These are phyloP conservation scores for Pseudogymnoascus sp. DNA, from an alignment of 2,329 filamentous ascomycete genomes.

Conservation along the genomic window DNA sequence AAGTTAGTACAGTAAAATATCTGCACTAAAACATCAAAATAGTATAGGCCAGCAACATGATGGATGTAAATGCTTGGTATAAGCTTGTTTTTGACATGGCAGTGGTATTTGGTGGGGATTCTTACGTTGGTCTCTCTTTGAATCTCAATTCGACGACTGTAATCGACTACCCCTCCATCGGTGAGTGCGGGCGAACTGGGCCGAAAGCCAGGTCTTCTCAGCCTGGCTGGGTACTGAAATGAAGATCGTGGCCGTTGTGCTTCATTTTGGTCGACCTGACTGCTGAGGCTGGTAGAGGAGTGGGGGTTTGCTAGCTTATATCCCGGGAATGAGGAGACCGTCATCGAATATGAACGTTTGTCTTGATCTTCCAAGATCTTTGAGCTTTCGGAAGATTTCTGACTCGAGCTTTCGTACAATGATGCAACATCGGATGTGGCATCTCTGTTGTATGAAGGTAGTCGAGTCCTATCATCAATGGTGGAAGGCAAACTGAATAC, in stretches of 20 bases:
- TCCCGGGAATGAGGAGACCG: slow-evolving; percentile 38
- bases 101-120: background rate
- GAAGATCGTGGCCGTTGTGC: slow-evolving; percentile 49
- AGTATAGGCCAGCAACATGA: background rate
- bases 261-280: slow-evolving; percentile 34
- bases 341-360: slow-evolving; percentile 47
- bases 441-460: slow-evolving; percentile 40
- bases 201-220: slow-evolving; percentile 43
- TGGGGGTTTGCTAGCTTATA: slow-evolving; percentile 38
- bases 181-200: slow-evolving; percentile 27
- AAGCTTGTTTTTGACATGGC: background rate
- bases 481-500: slow-evolving; percentile 25
- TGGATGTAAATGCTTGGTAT: background rate
- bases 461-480: slow-evolving; percentile 36
- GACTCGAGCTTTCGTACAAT: slow-evolving; percentile 45
- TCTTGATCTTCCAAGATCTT: slow-evolving; percentile 37
- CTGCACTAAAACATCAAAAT: background rate
- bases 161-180: slow-evolving; percentile 26
- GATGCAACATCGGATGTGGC: slow-evolving; percentile 48
- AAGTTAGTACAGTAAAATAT: background rate
- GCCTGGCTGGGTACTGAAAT: slow-evolving; percentile 49
- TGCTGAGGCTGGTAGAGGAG: slow-evolving; percentile 41
- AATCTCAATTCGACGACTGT: slow-evolving; percentile 27
- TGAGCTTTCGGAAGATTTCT: slow-evolving; percentile 36
- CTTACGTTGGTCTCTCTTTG: slow-evolving; percentile 15